A percentile compares a stretch with the other conserved stretches of the same genome.
Evolutionary conservation across 1,284 basidiomycete genomes (phyloP).

Genomic region (Marasmius fiardii): DNA sequence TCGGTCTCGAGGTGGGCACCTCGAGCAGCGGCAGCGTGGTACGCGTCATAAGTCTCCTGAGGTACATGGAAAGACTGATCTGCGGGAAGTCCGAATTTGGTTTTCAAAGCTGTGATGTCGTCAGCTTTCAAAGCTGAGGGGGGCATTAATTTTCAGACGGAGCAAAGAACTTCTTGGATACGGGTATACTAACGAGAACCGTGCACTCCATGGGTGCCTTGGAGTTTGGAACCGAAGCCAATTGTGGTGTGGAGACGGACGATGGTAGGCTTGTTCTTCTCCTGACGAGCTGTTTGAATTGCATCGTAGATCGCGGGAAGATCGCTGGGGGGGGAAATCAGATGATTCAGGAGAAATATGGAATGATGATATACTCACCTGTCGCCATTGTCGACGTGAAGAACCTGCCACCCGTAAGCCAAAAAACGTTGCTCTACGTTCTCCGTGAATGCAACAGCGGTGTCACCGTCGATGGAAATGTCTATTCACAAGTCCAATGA

Average conservation of each 20-base stretch:
- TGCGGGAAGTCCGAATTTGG: constrained; percentile 81
- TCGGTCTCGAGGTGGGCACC: constrained; percentile 74
- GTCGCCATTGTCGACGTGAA: constrained; percentile 83
- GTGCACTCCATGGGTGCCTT: constrained; percentile 93
- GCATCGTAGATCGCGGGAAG: constrained; percentile 78
- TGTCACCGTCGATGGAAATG: constrained; percentile 96
- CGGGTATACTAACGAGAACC: constrained; percentile 66
- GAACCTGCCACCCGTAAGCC: constrained; percentile 92
- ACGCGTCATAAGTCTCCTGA: constrained; percentile 69
- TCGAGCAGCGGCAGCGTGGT: constrained; percentile 62
- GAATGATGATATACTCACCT: constrained; percentile 38
- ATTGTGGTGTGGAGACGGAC: constrained; percentile 89
- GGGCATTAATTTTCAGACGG: constrained; percentile 6
- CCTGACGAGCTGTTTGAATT: constrained; percentile 74
- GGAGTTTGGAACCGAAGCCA: constrained; percentile 89
- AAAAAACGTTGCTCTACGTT: constrained; percentile 87
- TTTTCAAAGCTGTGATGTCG: constrained; percentile 84
- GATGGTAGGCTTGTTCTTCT: constrained; percentile 83
- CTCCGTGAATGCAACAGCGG: constrained; percentile 91
- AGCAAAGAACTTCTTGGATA: neutral
- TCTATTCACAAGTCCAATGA: constrained; percentile 43
- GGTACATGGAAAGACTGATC: constrained; percentile 82
- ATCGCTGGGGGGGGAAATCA: constrained; percentile 54
- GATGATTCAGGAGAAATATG: constrained; percentile 1
- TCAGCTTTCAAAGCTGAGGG: constrained; percentile 84